phyloP scores from a whole-genome alignment of 768 basidiomycete genomes.

The Rhodotorula taiwanensis region DNA sequence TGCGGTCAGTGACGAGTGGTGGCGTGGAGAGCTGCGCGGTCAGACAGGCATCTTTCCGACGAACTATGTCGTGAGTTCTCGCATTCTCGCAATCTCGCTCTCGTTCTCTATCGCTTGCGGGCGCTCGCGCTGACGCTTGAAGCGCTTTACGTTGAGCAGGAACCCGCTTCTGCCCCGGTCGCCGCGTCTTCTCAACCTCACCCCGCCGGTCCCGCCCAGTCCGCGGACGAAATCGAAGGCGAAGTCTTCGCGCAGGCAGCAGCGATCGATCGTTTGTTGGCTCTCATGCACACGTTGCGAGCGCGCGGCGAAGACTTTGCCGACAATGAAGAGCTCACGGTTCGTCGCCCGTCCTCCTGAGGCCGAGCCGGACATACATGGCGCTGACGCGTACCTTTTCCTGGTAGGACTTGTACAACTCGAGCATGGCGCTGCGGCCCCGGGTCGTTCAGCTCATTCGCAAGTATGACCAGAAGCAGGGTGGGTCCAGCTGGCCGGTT shows the following conservation, averaged over 20 bases:
- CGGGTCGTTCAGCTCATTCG: constrained; percentile 96
- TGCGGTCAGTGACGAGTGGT: constrained; percentile 92
- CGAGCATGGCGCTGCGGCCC: constrained; percentile 78
- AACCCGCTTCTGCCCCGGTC: constrained; percentile 31
- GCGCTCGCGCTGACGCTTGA: no score
- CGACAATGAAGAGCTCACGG: constrained; percentile 84
- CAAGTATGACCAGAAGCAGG: constrained; percentile 91
- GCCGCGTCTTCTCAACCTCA: constrained; percentile 55
- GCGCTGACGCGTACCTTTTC: not conserved
- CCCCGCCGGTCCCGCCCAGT: constrained; percentile 37
- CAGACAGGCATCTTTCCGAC: constrained; percentile 89
- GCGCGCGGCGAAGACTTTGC: constrained; percentile 73
- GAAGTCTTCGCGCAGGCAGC: constrained; percentile 79
- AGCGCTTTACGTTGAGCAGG: no score
- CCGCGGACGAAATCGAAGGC: constrained; percentile 71
- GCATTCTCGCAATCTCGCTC: not conserved
- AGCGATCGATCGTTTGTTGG: constrained; percentile 71
- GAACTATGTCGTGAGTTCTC: constrained; percentile 76
- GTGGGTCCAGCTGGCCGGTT: constrained; percentile 44
- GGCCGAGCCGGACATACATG: no score
- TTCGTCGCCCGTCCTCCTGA: constrained; percentile 48
- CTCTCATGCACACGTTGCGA: constrained; percentile 65
- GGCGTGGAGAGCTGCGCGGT: constrained; percentile 79
- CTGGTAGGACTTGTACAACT: constrained; percentile 77
- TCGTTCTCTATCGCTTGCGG: not conserved